Percentiles rank a stretch among this genome's conserved stretches.
phyloP scores from a whole-genome alignment of 2,329 filamentous ascomycete genomes.

The Camptophora hylomeconis region DNA sequence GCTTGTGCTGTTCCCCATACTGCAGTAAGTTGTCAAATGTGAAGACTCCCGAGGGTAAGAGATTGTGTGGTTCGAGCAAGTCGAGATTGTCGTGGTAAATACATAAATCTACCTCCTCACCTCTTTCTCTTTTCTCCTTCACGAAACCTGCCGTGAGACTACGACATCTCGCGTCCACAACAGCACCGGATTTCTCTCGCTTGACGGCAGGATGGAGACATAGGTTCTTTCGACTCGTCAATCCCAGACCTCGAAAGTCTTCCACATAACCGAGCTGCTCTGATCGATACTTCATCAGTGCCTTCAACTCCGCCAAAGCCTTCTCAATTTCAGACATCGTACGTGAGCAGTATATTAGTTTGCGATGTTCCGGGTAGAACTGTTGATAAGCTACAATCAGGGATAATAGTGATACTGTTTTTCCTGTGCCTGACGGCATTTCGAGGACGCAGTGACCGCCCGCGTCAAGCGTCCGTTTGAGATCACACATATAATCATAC shows the following conservation, averaged over 20 bases:
- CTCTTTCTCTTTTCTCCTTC: slow-evolving; percentile 91
- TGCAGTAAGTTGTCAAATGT: slow-evolving; percentile 78
- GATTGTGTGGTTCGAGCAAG: slow-evolving; percentile 82
- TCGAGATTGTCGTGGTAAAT: slow-evolving; percentile 97
- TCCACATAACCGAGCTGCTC: slow-evolving; percentile 82
- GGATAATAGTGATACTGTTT: slow-evolving; percentile 88
- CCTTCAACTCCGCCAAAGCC: slow-evolving; percentile 79
- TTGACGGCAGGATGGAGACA: slow-evolving; percentile 95
- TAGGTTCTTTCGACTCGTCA: slow-evolving; percentile 94
- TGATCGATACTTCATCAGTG: slow-evolving; percentile 85
- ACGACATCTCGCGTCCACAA: slow-evolving; percentile 92
- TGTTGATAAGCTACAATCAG: slow-evolving; percentile 96
- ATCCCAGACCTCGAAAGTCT: slow-evolving; percentile 80
- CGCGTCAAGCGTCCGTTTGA: slow-evolving; percentile 80
- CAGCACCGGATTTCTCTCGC: slow-evolving; percentile 82
- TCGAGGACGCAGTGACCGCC: slow-evolving; percentile 93
- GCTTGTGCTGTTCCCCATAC: slow-evolving; percentile 90
- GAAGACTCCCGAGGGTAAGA: slow-evolving; percentile 90
- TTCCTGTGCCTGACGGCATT: slow-evolving; percentile 97
- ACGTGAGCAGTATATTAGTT: slow-evolving; percentile 97
- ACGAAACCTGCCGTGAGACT: slow-evolving; percentile 94
- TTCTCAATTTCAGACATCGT: slow-evolving; percentile 99
- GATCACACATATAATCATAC: slow-evolving; percentile 72
- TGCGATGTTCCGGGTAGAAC: slow-evolving; percentile 81
- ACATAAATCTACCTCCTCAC: slow-evolving; percentile 87